A percentile compares a stretch with the other conserved stretches of the same genome.
These are phyloP conservation scores for Closterium sp. DNA, from an alignment of 139 green algal genomes.

Conservation along the genomic window DNA sequence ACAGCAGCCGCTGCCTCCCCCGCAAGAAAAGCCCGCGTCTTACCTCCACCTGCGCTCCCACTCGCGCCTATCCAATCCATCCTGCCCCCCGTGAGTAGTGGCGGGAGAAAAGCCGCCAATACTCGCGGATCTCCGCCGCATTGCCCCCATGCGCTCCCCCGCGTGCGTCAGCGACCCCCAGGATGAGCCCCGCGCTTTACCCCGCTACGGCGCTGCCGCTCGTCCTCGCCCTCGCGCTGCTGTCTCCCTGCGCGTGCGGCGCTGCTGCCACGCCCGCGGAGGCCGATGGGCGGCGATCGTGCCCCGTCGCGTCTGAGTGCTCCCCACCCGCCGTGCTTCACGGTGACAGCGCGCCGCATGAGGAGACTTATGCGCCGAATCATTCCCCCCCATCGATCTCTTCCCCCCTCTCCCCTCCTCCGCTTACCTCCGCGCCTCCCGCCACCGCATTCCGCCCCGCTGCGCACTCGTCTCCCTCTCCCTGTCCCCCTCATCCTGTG, in stretches of 20 bases:
- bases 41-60: no score
- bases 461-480: background rate
- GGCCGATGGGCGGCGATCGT: background rate
- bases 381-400: background rate
- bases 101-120: background rate
- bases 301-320: background rate
- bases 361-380: background rate
- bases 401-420: background rate
- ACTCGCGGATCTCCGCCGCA: background rate
- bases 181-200: background rate
- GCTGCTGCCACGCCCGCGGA: background rate
- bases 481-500: background rate
- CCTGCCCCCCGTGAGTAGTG: no score
- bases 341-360: background rate
- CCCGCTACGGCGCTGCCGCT: background rate
- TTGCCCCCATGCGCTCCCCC: background rate
- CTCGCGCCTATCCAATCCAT: no score
- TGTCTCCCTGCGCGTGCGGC: background rate
- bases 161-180: background rate
- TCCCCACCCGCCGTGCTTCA: background rate
- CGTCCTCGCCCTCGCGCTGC: background rate
- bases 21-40: no score
- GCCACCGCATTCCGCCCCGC: background rate
- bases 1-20: no score
- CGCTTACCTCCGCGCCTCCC: background rate